phyloP scores from a whole-genome alignment of 1,284 basidiomycete species.

The Ustilago loliicola region DNA sequence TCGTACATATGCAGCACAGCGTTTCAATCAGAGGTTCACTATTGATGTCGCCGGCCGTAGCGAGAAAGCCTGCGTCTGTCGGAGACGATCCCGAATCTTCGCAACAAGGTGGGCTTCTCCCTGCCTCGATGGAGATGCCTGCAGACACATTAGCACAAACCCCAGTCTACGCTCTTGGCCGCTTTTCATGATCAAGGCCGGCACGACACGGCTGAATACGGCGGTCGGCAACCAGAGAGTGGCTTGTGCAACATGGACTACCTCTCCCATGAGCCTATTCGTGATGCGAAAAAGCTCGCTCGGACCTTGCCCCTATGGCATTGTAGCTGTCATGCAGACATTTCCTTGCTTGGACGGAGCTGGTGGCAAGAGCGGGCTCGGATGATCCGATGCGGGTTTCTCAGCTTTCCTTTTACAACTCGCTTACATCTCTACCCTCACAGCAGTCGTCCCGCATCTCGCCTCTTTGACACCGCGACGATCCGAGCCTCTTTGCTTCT shows the following conservation, averaged over 20 bases:
- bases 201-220: slow-evolving; percentile 4
- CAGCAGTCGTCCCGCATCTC: not conserved
- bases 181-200: not conserved
- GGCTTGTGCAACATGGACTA: slow-evolving; percentile 15
- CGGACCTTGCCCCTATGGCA: not conserved
- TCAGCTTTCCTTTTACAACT: slow-evolving; percentile 1
- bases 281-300: not conserved
- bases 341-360: not conserved
- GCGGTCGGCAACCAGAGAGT: not conserved
- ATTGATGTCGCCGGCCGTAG: too few species aligned
- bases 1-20: not conserved
- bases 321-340: too few species aligned
- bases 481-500: slow-evolving; percentile 1
- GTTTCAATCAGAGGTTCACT: not conserved
- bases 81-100: not conserved
- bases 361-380: not conserved
- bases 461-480: slow-evolving; percentile 9
- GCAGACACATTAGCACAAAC: not conserved
- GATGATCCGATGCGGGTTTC: slow-evolving; percentile 8
- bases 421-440: slow-evolving; percentile 10
- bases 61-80: not conserved
- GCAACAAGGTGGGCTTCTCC: slow-evolving; percentile 4
- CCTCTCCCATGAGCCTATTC: not conserved
- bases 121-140: not conserved
- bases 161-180: not conserved